phyloP scores from a whole-genome alignment of 2,329 filamentous ascomycete species.

The Mollisiaceae sp. region DNA sequence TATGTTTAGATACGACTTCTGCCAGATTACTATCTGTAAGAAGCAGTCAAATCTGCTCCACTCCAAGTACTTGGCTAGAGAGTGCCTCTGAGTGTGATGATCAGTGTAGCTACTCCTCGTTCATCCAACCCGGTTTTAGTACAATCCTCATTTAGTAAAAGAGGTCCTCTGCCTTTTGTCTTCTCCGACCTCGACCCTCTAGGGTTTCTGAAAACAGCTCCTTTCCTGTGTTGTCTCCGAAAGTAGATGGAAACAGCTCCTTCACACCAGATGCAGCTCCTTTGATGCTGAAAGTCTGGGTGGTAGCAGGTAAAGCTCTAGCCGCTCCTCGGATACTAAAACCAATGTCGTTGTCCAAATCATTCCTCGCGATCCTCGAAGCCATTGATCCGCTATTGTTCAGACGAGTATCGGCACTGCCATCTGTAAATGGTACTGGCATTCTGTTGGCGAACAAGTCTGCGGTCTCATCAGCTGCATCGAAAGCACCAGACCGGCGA shows the following conservation, averaged over 20 bases:
- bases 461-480: constrained; percentile 58
- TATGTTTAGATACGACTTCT: not conserved
- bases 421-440: constrained; percentile 55
- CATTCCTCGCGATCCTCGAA: constrained; percentile 36
- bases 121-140: not conserved
- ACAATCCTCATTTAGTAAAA: constrained; percentile 58
- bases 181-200: constrained; percentile 60
- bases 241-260: constrained; percentile 73
- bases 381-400: constrained; percentile 27
- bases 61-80: not conserved
- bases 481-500: constrained; percentile 56
- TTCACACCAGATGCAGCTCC: constrained; percentile 60
- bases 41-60: not conserved
- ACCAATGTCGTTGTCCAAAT: constrained; percentile 41
- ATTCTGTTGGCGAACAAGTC: constrained; percentile 56
- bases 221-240: constrained; percentile 66
- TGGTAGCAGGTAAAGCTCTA: constrained; percentile 48
- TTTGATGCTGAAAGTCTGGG: constrained; percentile 68
- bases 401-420: constrained; percentile 41
- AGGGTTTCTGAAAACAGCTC: constrained; percentile 70
- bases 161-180: constrained; percentile 74
- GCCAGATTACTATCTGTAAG: not conserved
- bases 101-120: not conserved
- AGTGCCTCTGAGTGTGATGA: not conserved
- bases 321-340: constrained; percentile 67